These are phyloP conservation scores for Orbilia brochopaga DNA, from an alignment of 2,329 filamentous ascomycete species.

Conservation along the genomic window DNA sequence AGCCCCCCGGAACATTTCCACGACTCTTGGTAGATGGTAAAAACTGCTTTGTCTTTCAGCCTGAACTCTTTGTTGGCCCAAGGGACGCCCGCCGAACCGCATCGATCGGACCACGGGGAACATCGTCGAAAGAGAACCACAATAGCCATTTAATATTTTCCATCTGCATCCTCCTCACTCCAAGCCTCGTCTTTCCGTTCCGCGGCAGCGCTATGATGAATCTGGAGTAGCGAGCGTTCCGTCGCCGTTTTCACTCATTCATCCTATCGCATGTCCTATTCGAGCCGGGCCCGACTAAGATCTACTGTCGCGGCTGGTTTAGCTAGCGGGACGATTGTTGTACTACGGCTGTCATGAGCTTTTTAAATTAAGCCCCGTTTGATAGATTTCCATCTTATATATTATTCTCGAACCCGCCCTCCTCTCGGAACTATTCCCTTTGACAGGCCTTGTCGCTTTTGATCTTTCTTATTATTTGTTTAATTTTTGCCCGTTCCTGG, in stretches of 20 bases:
- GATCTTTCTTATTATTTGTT: slow-evolving; percentile 8
- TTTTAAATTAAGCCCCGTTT: slow-evolving; percentile 18
- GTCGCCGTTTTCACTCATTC: slow-evolving; percentile 41
- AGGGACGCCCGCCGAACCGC: background rate
- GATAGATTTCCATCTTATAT: slow-evolving; percentile 7
- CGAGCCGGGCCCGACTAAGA: background rate
- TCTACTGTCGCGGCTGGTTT: slow-evolving; percentile 4
- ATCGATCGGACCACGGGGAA: background rate
- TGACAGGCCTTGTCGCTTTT: slow-evolving; percentile 12
- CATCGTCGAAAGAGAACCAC: background rate
- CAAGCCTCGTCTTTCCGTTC: slow-evolving; percentile 26
- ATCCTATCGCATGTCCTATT: slow-evolving; percentile 19
- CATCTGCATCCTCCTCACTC: background rate
- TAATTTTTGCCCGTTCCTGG: background rate
- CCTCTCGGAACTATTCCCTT: slow-evolving; percentile 18
- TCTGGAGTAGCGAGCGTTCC: slow-evolving; percentile 41
- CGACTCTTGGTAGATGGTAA: background rate
- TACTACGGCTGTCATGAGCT: slow-evolving; percentile 45
- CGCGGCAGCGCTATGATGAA: slow-evolving; percentile 38
- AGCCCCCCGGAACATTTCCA: background rate
- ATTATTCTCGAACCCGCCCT: slow-evolving; percentile 5
- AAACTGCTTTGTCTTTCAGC: slow-evolving; percentile 30
- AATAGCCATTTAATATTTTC: background rate
- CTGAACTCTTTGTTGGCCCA: slow-evolving; percentile 23
- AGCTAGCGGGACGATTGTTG: slow-evolving; percentile 37